Evolutionary conservation across 2,329 filamentous ascomycete genomes (phyloP), one percentile per base, ranked within the genome.

Genomic region (Didymella arachidicola): DNA sequence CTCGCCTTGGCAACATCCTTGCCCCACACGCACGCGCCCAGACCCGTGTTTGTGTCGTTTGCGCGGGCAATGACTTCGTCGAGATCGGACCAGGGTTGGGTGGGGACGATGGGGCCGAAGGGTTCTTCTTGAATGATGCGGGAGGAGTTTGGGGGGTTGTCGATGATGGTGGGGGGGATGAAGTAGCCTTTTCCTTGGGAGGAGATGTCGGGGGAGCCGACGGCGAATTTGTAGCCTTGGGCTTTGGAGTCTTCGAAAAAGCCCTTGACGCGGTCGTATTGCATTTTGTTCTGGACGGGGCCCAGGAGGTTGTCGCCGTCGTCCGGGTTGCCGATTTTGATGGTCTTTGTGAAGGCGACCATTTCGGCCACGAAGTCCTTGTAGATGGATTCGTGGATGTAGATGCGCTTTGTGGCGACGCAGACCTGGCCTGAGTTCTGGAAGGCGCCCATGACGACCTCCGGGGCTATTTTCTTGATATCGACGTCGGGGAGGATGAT

Each of bases 61-160:
- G 78, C 66, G 70, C 78, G 73, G 69, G 78, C 50, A 78, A 79
- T 59, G 80, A 82, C 78, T 83, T 75, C 73, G 14, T 73, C 74
- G 60, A 90, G 87, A 27, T 83, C 80, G 0, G 78, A 79, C 86
- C 87, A 91, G n/a, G 81, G 82, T 58, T 89, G 71, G 16, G 90
- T 78, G 0, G 88, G 88, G 1, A 90, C 80, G 26, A 91, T 86
- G 0, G 89, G 88, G 25, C 84, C 86, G 65, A 88, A 89, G 7
- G 86, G 83, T 71, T 89, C 86, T 65, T 88, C 86, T 34, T 79
- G 75, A 29, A 88, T 85, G 32, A 88, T 79, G 38, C 81, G 77
- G 2, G 84, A 83, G 49, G 83, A 78, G 65, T 87, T 84, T 0
- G 84, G 82, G 19, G 86, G 85, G 65, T 84, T 84, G 46, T 83